Base-by-base conservation (phyloP, 2,329 filamentous ascomycete genomes). In the Nigrospora sphaerica region DNA sequence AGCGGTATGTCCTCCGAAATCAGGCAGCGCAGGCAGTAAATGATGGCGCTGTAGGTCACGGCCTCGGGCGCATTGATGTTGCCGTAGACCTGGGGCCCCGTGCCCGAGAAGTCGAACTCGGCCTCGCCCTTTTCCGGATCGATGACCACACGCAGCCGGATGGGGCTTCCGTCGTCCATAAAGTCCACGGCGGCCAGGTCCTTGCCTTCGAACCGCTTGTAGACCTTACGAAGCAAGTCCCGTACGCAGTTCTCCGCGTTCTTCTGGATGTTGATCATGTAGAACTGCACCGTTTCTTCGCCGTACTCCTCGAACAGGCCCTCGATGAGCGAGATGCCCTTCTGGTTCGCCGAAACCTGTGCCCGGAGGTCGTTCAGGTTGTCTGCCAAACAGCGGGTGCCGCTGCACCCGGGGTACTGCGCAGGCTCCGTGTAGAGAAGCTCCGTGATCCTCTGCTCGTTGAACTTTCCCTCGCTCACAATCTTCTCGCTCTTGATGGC, bases 331-430 rank as follows among this genome's bases (percentile, higher is more conserved):
- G 80, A 84, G 54, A 89, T 89, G 7, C 86, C 86, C 52, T 88
- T 88, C 56, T 87, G 83, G 54, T 90, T 90, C 7, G 85, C 85
- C 0, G 86, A 86, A 23, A 90, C 81, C 58, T 89, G 86, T 0
- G 86, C 86, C 62, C 88, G 86, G n/a, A 90, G 70, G 59, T 90
- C 86, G 42, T 87, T 88, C 53, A 90, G 69, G 56, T 90, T 90
- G 58, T 90, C 86, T 17, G 79, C 81, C 3, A 89, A 66, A 61
- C 86, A 88, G 42, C 86, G 70, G 1, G 86, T 88, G 2, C 86
- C 86, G 44, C 80, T 83, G 62, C 85, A 89, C 1, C 83, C 86
- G 1, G 80, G 78, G 54, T 85, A 82, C 53, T 84, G 73, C 0
- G 84, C 83, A 0, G 86, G 86, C 52, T 88, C 84, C 16, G 81